A percentile compares a stretch with the other conserved stretches of the same genome.
Evolutionary conservation across 2,329 filamentous ascomycete species (phyloP).

Genomic region (Aureobasidium sp.): DNA sequence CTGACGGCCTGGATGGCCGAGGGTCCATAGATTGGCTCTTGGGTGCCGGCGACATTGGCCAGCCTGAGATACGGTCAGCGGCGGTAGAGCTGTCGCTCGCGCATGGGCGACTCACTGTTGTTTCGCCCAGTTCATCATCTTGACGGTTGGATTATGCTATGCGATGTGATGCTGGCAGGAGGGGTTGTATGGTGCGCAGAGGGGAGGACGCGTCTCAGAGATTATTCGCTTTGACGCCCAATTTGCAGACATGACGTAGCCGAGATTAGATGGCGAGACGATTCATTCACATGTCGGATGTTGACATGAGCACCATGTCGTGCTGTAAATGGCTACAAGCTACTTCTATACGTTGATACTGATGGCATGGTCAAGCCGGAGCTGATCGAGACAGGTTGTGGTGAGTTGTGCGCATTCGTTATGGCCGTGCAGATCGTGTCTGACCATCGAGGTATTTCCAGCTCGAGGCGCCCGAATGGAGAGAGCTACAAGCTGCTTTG

Average conservation of each 20-base stretch:
- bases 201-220: too few relatives aligned
- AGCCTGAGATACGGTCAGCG: constrained; percentile 32
- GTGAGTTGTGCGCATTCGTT: neutral
- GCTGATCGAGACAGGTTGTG: neutral
- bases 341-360: neutral
- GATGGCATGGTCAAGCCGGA: neutral
- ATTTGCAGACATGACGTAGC: constrained; percentile 10
- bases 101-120: constrained; percentile 59
- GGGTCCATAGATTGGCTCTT: constrained; percentile 92
- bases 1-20: constrained; percentile 80
- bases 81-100: neutral
- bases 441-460: neutral
- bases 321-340: neutral
- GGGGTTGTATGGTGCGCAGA: neutral
- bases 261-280: constrained; percentile 6
- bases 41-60: constrained; percentile 81
- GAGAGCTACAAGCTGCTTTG: too few relatives aligned
- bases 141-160: constrained; percentile 25
- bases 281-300: neutral
- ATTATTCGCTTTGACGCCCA: constrained; percentile 6
- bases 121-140: constrained; percentile 92
- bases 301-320: neutral
- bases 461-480: too few relatives aligned
- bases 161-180: neutral
- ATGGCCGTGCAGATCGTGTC: neutral